Percentiles rank a stretch among this genome's conserved stretches.
Evolutionary conservation across 1,139 yeast species (phyloP).

Genomic region (Suhomyces terraborum): DNA sequence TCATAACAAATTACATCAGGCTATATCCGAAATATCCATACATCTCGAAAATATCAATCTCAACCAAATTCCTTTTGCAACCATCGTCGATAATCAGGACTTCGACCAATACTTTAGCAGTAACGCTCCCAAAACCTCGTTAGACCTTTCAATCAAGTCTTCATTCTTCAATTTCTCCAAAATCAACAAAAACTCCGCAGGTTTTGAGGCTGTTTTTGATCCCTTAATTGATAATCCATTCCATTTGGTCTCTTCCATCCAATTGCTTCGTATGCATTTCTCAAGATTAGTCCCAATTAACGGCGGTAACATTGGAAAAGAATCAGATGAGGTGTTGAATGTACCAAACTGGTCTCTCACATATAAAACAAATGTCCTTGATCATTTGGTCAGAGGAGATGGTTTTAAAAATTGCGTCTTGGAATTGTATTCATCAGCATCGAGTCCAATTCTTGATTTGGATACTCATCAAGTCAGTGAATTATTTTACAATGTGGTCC

Average conservation of each 20-base stretch:
- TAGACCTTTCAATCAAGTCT: conserved; percentile 34
- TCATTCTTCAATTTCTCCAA: conserved; percentile 36
- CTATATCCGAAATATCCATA: conserved; percentile 28
- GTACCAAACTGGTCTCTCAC: conserved; percentile 56
- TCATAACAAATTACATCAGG: conserved; percentile 20
- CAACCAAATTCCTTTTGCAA: conserved; percentile 40
- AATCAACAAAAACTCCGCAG: conserved; percentile 48
- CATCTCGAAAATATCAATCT: conserved; percentile 35
- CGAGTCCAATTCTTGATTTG: conserved; percentile 53
- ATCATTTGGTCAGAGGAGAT: conserved; percentile 36
- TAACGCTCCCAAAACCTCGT: conserved; percentile 29
- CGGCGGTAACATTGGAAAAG: conserved; percentile 18
- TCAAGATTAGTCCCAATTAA: conserved; percentile 16
- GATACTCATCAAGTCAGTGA: conserved; percentile 48
- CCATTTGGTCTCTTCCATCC: conserved; percentile 50
- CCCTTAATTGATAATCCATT: conserved; percentile 53
- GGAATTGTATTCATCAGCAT: conserved; percentile 45
- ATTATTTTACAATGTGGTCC: conserved; percentile 38
- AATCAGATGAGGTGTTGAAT: conserved; percentile 46
- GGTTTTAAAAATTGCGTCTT: conserved; percentile 42
- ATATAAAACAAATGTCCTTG: conserved; percentile 55
- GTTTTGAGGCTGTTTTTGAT: conserved; percentile 58
- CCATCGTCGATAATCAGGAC: conserved; percentile 29
- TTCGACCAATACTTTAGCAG: conserved; percentile 30
- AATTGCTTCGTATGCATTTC: conserved; percentile 39